Evolutionary conservation across 768 basidiomycete species (phyloP).

Genomic region (Boletus reticuloceps): DNA sequence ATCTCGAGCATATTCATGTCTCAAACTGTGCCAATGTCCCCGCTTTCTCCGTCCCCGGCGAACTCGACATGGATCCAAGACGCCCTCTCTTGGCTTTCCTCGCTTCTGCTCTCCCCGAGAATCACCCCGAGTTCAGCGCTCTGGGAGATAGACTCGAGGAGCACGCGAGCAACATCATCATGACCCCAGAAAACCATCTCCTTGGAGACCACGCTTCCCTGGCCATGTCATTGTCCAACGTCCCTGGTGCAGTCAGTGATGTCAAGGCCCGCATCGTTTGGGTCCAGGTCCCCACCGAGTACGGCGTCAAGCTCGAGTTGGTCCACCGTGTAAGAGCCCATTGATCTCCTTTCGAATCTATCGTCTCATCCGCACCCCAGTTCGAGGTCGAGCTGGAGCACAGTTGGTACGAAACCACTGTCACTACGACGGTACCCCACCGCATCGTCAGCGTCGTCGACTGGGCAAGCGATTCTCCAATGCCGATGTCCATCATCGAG

Average conservation of each 20-base stretch:
- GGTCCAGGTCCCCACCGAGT: conserved; percentile 70
- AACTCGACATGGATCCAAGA: conserved; percentile 36
- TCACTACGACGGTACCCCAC: conserved; percentile 72
- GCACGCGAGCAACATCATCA: conserved; percentile 49
- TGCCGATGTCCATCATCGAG: conserved; percentile 25
- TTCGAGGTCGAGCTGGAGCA: conserved; percentile 92
- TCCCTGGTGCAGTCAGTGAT: conserved; percentile 75
- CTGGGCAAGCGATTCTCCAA: conserved; percentile 83
- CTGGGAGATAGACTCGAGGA: conserved; percentile 48
- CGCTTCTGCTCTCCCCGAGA: conserved; percentile 63
- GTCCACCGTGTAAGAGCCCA: conserved; percentile 47
- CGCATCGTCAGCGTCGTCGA: conserved; percentile 88
- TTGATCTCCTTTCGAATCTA: not conserved
- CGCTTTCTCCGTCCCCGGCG: conserved; percentile 11
- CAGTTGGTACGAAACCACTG: conserved; percentile 94
- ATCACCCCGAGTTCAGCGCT: conserved; percentile 36
- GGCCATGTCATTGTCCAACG: conserved; percentile 35
- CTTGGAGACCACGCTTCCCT: conserved; percentile 43
- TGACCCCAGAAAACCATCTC: conserved; percentile 41
- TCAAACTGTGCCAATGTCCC: conserved; percentile 57
- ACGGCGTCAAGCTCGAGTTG: conserved; percentile 63
- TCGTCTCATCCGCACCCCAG: conserved; percentile 31
- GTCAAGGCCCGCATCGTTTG: conserved; percentile 82
- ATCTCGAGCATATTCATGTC: conserved; percentile 44
- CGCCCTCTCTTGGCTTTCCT: conserved; percentile 77